These are phyloP conservation scores for Porodaedalea pini DNA, from an alignment of 1,284 basidiomycete species.

Conservation along the genomic window DNA sequence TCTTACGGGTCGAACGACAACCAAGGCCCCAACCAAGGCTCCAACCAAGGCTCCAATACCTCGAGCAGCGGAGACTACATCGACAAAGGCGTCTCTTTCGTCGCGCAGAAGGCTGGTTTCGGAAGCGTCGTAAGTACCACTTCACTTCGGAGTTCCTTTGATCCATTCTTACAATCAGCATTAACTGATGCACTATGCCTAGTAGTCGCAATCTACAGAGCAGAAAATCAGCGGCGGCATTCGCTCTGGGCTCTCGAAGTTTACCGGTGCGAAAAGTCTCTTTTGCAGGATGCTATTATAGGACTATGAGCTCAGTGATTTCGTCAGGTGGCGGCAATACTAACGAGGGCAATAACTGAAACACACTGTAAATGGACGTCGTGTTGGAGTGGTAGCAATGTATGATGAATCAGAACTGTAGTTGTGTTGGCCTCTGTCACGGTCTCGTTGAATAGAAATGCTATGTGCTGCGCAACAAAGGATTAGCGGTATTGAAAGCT, in stretches of 20 bases:
- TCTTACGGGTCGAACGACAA: neutral
- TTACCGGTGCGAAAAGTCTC: neutral
- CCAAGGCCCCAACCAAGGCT: neutral
- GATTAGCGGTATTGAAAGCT: too few relatives aligned
- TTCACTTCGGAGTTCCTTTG: neutral
- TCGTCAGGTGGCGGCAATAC: too few relatives aligned
- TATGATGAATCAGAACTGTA: too few relatives aligned
- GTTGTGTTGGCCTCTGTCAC: too few relatives aligned
- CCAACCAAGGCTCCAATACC: neutral
- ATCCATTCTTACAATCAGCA: too few relatives aligned
- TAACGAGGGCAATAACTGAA: too few relatives aligned
- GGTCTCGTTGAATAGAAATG: too few relatives aligned
- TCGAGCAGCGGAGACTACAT: conserved; percentile 3
- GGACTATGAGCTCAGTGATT: too few relatives aligned
- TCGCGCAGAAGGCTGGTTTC: conserved; percentile 12
- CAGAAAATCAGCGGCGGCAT: neutral
- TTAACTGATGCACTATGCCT: neutral
- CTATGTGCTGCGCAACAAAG: too few relatives aligned
- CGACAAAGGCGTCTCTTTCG: conserved; percentile 9
- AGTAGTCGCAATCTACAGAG: neutral
- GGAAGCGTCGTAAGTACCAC: conserved; percentile 4
- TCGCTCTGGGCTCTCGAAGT: conserved; percentile 2
- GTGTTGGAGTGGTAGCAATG: too few relatives aligned
- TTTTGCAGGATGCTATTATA: neutral
- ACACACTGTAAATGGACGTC: too few relatives aligned